A percentile compares a stretch with the other conserved stretches of the same genome.
Conservation (phyloP, 768 basidiomycete genomes). For the Jaapia argillacea region DNA sequence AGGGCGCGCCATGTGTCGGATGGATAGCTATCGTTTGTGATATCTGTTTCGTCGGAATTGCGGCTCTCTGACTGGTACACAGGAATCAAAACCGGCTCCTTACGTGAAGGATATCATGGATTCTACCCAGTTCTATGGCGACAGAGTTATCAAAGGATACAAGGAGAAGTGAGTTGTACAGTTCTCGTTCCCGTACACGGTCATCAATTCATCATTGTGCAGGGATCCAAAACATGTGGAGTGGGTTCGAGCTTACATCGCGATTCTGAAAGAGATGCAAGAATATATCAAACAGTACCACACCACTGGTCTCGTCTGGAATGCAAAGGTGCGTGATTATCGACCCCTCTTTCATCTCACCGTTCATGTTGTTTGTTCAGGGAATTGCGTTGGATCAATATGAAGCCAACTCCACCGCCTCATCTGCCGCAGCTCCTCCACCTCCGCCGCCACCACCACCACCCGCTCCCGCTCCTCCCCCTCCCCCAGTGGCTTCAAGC, state of each 20-base stretch:
- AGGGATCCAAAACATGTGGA: conserved; percentile 84
- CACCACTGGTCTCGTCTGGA: conserved; percentile 84
- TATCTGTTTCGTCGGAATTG: not conserved
- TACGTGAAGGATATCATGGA: conserved; percentile 81
- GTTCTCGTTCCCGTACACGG: not conserved
- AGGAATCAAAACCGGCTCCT: conserved; percentile 73
- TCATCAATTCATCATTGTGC: conserved; percentile 3
- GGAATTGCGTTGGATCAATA: conserved; percentile 51
- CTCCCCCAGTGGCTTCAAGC: conserved; percentile 30
- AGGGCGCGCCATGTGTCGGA: conserved; percentile 71
- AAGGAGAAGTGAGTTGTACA: conserved; percentile 72
- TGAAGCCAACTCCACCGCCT: conserved; percentile 23
- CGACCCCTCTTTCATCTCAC: conserved; percentile 2
- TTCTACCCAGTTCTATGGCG: conserved; percentile 77
- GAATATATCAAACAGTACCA: conserved; percentile 82
- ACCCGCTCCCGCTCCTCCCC: conserved; percentile 25
- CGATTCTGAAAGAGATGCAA: conserved; percentile 66
- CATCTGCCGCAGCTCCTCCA: conserved; percentile 32
- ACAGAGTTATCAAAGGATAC: conserved; percentile 85
- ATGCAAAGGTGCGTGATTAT: conserved; percentile 48
- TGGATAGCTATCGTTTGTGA: conserved; percentile 79
- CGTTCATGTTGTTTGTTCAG: conserved; percentile 20
- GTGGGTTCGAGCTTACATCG: conserved; percentile 72
- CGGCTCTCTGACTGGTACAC: conserved; percentile 2
- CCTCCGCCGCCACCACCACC: conserved; percentile 49